Conservation (phyloP, 352 stramenopile species). For the Thraustotheca clavata region DNA sequence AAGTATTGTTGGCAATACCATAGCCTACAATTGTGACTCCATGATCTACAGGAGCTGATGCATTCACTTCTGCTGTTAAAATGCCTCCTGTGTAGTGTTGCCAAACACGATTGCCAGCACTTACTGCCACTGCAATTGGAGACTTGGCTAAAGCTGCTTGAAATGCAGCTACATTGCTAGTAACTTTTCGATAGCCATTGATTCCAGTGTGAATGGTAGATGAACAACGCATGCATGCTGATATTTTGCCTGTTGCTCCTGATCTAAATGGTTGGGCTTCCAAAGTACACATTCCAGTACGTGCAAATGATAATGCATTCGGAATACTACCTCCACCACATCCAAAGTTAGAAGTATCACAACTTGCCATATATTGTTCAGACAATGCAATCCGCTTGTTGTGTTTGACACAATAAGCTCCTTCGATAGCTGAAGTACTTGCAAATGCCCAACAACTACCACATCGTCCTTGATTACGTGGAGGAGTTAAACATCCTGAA, state of each 20-base stretch:
- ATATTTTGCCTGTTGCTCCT: constrained; percentile 23
- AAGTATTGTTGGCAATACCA: constrained; percentile 41
- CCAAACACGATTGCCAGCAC: constrained; percentile 89
- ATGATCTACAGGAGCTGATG: constrained; percentile 87
- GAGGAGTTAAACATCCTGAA: constrained; percentile 61
- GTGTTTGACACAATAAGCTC: constrained; percentile 70
- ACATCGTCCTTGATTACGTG: constrained; percentile 93
- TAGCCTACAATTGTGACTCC: constrained; percentile 95
- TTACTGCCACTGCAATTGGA: constrained; percentile 91
- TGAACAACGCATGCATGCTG: constrained; percentile 32
- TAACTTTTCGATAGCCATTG: constrained; percentile 35
- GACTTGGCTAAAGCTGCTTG: constrained; percentile 82
- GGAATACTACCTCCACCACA: constrained; percentile 87
- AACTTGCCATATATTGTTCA: constrained; percentile 91
- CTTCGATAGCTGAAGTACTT: constrained; percentile 84
- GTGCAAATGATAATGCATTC: constrained; percentile 81
- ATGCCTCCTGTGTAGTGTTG: constrained; percentile 96
- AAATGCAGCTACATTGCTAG: constrained; percentile 54
- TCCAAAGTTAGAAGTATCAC: constrained; percentile 52
- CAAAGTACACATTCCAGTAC: constrained; percentile 73
- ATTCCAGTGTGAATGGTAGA: constrained; percentile 24
- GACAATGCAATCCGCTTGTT: constrained; percentile 68
- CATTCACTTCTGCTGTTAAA: constrained; percentile 48
- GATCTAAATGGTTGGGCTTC: constrained; percentile 78
- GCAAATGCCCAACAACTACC: constrained; percentile 97